Evolutionary conservation across 1,284 basidiomycete species (phyloP).

Genomic region (Austroboletus niveus): DNA sequence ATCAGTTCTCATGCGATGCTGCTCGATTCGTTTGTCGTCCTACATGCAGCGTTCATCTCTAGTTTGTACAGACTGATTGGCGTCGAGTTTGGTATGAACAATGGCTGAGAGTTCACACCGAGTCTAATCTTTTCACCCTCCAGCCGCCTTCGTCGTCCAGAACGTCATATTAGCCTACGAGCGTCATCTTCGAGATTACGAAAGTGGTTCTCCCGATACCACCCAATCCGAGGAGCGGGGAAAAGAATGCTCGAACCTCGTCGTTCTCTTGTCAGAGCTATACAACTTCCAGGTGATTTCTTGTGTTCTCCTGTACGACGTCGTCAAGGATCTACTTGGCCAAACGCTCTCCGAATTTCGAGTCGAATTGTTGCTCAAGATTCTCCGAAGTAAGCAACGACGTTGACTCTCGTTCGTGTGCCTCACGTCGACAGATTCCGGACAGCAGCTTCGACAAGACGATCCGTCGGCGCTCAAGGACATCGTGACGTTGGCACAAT

Average conservation of each 20-base stretch:
- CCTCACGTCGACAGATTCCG: slow-evolving; percentile 59
- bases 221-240: slow-evolving; percentile 41
- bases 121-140: slow-evolving; percentile 2
- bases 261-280: slow-evolving; percentile 86
- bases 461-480: slow-evolving; percentile 84
- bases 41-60: slow-evolving; percentile 88
- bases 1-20: slow-evolving; percentile 82
- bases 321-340: slow-evolving; percentile 79
- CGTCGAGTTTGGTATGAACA: slow-evolving; percentile 78
- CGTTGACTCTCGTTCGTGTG: background rate
- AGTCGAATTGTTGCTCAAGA: slow-evolving; percentile 86
- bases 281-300: slow-evolving; percentile 97
- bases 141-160: slow-evolving; percentile 81
- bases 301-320: slow-evolving; percentile 84
- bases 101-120: slow-evolving; percentile 1
- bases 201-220: slow-evolving; percentile 14
- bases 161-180: slow-evolving; percentile 67
- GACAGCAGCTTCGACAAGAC: slow-evolving; percentile 84
- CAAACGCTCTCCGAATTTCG: slow-evolving; percentile 70
- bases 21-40: slow-evolving; percentile 88
- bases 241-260: slow-evolving; percentile 89
- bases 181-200: slow-evolving; percentile 43
- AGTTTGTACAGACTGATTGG: slow-evolving; percentile 85
- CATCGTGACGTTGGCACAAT: slow-evolving; percentile 82
- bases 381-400: slow-evolving; percentile 66